phyloP scores from a whole-genome alignment of 805 yeast genomes.

The Teunomyces lycoperdinae region DNA sequence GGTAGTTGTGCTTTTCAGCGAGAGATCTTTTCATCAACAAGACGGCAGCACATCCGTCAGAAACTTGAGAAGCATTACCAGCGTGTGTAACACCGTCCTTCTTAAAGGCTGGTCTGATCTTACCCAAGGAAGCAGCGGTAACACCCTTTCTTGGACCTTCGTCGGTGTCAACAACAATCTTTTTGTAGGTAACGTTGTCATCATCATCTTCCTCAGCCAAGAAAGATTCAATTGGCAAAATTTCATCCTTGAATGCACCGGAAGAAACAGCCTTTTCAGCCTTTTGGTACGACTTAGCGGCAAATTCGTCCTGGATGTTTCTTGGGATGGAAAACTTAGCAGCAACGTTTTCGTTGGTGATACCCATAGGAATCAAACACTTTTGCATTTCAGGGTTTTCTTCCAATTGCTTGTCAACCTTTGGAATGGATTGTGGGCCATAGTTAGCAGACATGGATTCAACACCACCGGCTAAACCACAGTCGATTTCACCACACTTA shows the following conservation, averaged over 20 bases:
- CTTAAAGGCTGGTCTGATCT: slow-evolving; percentile 83
- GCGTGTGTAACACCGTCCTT: slow-evolving; percentile 87
- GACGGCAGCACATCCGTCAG: slow-evolving; percentile 95
- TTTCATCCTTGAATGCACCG: slow-evolving; percentile 86
- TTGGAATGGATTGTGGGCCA: slow-evolving; percentile 74
- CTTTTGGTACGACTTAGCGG: slow-evolving; percentile 81
- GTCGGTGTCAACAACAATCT: slow-evolving; percentile 56
- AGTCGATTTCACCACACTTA: slow-evolving; percentile 78
- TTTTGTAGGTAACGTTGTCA: slow-evolving; percentile 45
- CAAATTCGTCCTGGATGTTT: slow-evolving; percentile 78
- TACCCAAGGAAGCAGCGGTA: slow-evolving; percentile 70
- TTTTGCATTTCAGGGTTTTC: slow-evolving; percentile 46
- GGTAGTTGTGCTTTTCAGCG: slow-evolving; percentile 71
- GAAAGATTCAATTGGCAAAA: slow-evolving; percentile 72
- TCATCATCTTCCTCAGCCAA: slow-evolving; percentile 53
- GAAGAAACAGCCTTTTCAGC: slow-evolving; percentile 70
- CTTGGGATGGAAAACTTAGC: slow-evolving; percentile 62
- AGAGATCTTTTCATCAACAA: slow-evolving; percentile 79
- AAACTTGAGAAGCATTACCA: slow-evolving; percentile 93
- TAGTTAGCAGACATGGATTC: slow-evolving; percentile 92
- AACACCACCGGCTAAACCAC: slow-evolving; percentile 90
- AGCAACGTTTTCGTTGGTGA: slow-evolving; percentile 90
- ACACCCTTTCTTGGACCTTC: slow-evolving; percentile 92
- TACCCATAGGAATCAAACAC: slow-evolving; percentile 95
- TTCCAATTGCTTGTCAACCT: slow-evolving; percentile 32